Evolutionary conservation across 352 stramenopile species (phyloP).

Genomic region (Phytophthora kernoviae): DNA sequence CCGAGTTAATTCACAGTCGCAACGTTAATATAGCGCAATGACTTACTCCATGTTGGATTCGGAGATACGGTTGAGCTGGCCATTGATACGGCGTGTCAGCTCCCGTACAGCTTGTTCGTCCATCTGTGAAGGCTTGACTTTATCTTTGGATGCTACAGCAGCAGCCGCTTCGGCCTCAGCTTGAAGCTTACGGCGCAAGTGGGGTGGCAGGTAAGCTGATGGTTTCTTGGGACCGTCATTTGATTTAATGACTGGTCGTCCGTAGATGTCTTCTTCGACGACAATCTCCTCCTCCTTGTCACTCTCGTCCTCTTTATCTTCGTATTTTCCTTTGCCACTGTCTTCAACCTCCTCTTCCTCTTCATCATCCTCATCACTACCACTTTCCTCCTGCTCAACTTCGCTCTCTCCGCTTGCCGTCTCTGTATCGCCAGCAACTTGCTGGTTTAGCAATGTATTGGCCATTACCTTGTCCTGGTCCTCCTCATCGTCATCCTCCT

Average conservation of each 20-base stretch:
- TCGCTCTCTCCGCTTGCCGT: conserved; percentile 22
- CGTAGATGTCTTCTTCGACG: conserved; percentile 87
- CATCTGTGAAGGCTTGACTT: conserved; percentile 55
- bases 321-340: conserved; percentile 6
- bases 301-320: conserved; percentile 32
- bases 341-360: conserved; percentile 26
- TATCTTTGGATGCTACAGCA: conserved; percentile 31
- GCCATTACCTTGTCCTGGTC: conserved; percentile 45
- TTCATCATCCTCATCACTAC: conserved; percentile 13
- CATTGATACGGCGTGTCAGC: conserved; percentile 81
- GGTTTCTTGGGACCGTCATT: conserved; percentile 44
- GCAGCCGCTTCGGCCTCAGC: conserved; percentile 41
- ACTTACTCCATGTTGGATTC: conserved; percentile 91
- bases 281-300: conserved; percentile 43
- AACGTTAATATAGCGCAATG: not conserved
- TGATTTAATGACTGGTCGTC: conserved; percentile 66
- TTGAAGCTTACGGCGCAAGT: conserved; percentile 78
- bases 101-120: conserved; percentile 76
- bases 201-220: conserved; percentile 85
- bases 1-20: not conserved
- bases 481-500: conserved; percentile 49
- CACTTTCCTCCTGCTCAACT: conserved; percentile 12
- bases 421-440: conserved; percentile 16
- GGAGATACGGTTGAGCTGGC: conserved; percentile 91
- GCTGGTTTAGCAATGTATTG: conserved; percentile 68